Evolutionary conservation across 1,139 yeast genomes (phyloP).

Genomic region (Blastobotrys arbuscula): DNA sequence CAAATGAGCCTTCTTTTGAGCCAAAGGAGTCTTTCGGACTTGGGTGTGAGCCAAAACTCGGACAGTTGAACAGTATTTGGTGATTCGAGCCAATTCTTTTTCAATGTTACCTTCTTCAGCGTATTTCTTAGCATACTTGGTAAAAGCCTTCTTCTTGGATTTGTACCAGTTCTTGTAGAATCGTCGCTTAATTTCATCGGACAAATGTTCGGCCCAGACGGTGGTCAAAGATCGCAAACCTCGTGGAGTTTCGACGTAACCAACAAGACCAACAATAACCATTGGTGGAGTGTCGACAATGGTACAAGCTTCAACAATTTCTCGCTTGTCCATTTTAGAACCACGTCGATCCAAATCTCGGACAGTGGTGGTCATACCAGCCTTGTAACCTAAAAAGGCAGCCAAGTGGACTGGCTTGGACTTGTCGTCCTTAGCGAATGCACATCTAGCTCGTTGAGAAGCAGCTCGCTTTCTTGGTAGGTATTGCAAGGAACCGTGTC

Average conservation of each 20-base stretch:
- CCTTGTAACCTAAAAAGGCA: slow-evolving; percentile 99
- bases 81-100: slow-evolving; percentile 97
- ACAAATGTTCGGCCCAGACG: slow-evolving; percentile 99
- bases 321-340: slow-evolving; percentile 99
- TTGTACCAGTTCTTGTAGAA: slow-evolving; percentile 99
- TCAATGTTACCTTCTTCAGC: slow-evolving; percentile 85
- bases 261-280: slow-evolving; percentile 99
- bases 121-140: slow-evolving; percentile 99
- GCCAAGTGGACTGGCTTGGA: slow-evolving; percentile 98
- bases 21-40: slow-evolving; percentile 97
- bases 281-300: slow-evolving; percentile 99
- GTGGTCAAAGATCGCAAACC: slow-evolving; percentile 99
- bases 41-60: slow-evolving; percentile 99
- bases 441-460: slow-evolving; percentile 96
- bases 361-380: slow-evolving; percentile 99
- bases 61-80: slow-evolving; percentile 97
- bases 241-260: slow-evolving; percentile 99
- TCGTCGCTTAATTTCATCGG: slow-evolving; percentile 99
- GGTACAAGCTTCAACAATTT: slow-evolving; percentile 98
- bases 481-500: slow-evolving; percentile 99
- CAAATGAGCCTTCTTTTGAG: slow-evolving; percentile 99
- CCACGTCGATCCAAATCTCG: slow-evolving; percentile 99
- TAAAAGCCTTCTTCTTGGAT: slow-evolving; percentile 99
- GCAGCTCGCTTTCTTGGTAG: slow-evolving; percentile 99
- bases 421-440: slow-evolving; percentile 99